Evolutionary conservation across 208 protist genomes (phyloP).

Genomic region (Leishmania major): DNA sequence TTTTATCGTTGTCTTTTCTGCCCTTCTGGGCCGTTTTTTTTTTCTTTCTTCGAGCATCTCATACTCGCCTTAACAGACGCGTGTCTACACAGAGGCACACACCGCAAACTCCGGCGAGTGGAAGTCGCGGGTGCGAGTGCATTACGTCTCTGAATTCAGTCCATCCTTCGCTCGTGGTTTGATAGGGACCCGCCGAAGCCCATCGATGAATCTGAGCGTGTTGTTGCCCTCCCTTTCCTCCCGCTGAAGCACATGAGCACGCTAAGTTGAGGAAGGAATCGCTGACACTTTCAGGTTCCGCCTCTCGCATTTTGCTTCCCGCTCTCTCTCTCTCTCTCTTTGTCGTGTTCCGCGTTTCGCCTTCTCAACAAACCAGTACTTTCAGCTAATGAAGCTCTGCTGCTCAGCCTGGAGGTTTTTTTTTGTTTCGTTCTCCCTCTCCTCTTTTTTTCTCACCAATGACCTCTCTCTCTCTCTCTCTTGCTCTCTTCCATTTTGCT

Average conservation of each 20-base stretch:
- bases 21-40: neutral
- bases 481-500: constrained; percentile 1
- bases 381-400: neutral
- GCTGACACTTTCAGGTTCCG: neutral
- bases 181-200: neutral
- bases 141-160: neutral
- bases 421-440: neutral
- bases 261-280: neutral
- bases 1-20: neutral
- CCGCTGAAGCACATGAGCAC: neutral
- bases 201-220: neutral
- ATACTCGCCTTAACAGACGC: neutral
- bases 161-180: neutral
- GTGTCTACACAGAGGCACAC: neutral
- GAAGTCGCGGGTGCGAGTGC: neutral
- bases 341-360: neutral
- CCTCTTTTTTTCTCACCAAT: constrained; percentile 8
- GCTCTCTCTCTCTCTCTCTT: constrained; percentile 5
- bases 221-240: neutral
- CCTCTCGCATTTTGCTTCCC: neutral
- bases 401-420: neutral
- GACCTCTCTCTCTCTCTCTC: neutral
- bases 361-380: neutral
- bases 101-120: neutral
- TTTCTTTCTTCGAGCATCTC: neutral